phyloP scores from a whole-genome alignment of 2,329 filamentous ascomycete genomes.

The Colletotrichum cuscutae region DNA sequence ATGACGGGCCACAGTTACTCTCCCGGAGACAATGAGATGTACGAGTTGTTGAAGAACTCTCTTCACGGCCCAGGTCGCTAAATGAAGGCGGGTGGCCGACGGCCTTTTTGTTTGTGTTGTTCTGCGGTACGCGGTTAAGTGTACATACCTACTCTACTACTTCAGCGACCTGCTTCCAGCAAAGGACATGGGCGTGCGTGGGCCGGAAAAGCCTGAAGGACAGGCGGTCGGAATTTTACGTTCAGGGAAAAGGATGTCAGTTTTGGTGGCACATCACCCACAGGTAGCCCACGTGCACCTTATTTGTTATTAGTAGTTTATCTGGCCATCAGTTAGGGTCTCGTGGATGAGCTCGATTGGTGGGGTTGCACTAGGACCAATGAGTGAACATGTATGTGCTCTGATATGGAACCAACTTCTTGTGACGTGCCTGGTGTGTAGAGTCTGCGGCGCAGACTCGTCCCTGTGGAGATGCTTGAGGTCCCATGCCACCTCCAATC shows the following conservation, averaged over 20 bases:
- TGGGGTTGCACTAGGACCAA: not conserved
- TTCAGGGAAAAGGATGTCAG: too few species aligned
- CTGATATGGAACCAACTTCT: accelerated
- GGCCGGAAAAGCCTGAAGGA: too few species aligned
- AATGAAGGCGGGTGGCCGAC: not conserved
- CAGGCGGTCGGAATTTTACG: too few species aligned
- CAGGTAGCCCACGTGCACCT: not conserved
- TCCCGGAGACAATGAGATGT: conserved; percentile 19
- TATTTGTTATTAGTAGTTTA: not conserved
- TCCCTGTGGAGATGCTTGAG: not conserved
- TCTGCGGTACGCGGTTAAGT: too few species aligned
- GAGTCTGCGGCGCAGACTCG: not conserved
- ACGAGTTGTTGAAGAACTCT: conserved; percentile 27
- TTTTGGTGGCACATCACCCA: not conserved
- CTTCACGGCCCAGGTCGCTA: conserved; percentile 20
- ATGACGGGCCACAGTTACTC: conserved; percentile 19
- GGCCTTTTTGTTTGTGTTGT: too few species aligned
- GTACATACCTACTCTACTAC: too few species aligned
- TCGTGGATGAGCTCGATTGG: not conserved
- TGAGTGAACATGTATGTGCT: not conserved
- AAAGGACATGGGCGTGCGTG: too few species aligned
- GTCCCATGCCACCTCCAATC: not conserved
- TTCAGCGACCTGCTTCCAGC: too few species aligned
- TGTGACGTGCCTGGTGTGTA: not conserved
- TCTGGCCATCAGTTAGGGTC: not conserved